Base-by-base conservation (phyloP, 176 grass and related monocot species). In the Zea mays region DNA sequence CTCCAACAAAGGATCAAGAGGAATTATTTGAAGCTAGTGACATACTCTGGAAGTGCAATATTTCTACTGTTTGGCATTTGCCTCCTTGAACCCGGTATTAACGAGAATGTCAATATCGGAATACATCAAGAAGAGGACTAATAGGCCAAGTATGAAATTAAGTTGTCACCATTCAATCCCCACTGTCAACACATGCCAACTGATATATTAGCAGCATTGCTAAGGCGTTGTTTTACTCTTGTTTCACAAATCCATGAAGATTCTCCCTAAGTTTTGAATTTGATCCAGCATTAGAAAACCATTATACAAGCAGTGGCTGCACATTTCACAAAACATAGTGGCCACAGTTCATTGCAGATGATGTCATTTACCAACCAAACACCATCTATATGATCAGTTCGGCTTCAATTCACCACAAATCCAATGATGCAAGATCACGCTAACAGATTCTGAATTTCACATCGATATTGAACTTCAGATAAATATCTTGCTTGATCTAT, bases 21-120 rank as follows among this genome's bases (percentile, higher is more conserved):
- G 47, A 38, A 19, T 39, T 48, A 73, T 79, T 40, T 79, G 7
- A 19, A 79, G 46, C 40, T 20, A 27, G 33, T 33, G 35, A 80
- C 50, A 60, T 20, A 69, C 36, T 74, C 4, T 62, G 46, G 39
- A n/a, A 41, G 5, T 20, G 20, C 62, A 36, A 17, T 1, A 42
- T 37, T 74, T 71, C 14, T 7, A 71, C 12, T 55, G 20, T 44
- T 3, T n/a, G 19, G 0, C 39, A 57, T 47, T 58, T 37, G 57
- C 58, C 63, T 78, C 57, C 47, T 37, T 55, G n/a, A 70, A n/a
- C 3, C 12, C 58, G 34, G 37, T 67, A 20, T 43, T 44, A 67
- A 42, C 4, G 13, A 60, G n/a, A 73, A 52, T 71, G 6, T n/a
- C 6, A 62, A 15, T 51, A 54, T 66, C 14, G 6, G 7, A 36